Percentiles rank a stretch among this genome's conserved stretches.
Conservation (phyloP, 2,329 filamentous ascomycete species). For the Talaromyces rugulosus region DNA sequence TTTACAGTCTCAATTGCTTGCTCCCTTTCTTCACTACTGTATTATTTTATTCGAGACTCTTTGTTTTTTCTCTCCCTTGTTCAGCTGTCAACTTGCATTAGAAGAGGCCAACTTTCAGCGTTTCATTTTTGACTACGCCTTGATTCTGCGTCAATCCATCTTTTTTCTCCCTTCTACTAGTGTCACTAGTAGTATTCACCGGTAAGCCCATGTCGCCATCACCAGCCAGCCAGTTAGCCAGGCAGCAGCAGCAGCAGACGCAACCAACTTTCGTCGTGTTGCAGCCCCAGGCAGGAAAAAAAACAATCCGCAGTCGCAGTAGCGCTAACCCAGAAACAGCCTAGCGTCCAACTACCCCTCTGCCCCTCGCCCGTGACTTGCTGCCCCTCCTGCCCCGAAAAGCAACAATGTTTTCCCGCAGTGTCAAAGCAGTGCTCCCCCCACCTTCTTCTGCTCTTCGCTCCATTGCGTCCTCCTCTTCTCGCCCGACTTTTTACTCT, state of each 20-base stretch:
- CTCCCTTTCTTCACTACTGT: background rate
- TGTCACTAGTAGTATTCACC: background rate
- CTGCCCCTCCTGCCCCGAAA: slow-evolving; percentile 13
- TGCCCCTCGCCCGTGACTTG: slow-evolving; percentile 14
- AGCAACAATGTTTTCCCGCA: slow-evolving; percentile 38
- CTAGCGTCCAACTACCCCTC: background rate
- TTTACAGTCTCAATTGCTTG: background rate
- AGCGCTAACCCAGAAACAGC: background rate
- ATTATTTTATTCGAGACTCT: background rate
- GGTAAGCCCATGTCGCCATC: background rate
- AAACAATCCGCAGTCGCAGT: background rate
- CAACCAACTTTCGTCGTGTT: background rate
- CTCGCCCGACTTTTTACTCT: slow-evolving; percentile 31
- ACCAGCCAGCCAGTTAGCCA: background rate
- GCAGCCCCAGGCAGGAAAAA: background rate
- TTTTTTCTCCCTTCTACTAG: background rate
- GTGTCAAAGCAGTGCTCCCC: slow-evolving; percentile 37
- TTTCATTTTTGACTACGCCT: background rate
- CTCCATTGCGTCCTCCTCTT: slow-evolving; percentile 27
- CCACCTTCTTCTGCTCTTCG: slow-evolving; percentile 40
- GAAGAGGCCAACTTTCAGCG: background rate
- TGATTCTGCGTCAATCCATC: background rate
- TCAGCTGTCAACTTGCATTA: background rate
- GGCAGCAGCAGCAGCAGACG: background rate
- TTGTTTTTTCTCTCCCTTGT: background rate